Evolutionary conservation across 2,329 filamentous ascomycete genomes (phyloP).

Genomic region (Catunica adiposa): DNA sequence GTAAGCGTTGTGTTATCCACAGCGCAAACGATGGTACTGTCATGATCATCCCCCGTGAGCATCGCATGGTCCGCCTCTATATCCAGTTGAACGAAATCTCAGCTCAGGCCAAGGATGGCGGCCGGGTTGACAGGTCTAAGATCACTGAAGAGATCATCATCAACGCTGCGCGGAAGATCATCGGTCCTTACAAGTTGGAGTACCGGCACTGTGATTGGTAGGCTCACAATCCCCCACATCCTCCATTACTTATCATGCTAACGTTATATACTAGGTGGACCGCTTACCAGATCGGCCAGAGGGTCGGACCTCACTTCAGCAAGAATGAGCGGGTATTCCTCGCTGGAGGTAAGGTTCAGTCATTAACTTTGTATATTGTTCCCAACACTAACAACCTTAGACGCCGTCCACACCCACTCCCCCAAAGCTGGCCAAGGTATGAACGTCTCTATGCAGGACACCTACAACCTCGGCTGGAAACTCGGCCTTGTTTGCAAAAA

Average conservation of each 20-base stretch:
- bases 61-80: constrained; percentile 50
- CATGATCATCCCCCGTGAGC: constrained; percentile 53
- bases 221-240: constrained; percentile 21
- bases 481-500: constrained; percentile 26
- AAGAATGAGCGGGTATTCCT: constrained; percentile 43
- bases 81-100: constrained; percentile 38
- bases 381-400: constrained; percentile 11
- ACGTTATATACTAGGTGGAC: constrained; percentile 33
- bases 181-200: constrained; percentile 48
- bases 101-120: constrained; percentile 25
- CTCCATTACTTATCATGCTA: constrained; percentile 15
- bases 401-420: constrained; percentile 30
- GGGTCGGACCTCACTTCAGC: constrained; percentile 39
- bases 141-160: constrained; percentile 48
- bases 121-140: constrained; percentile 38
- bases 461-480: constrained; percentile 37
- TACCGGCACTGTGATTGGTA: constrained; percentile 46
- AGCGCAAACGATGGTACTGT: constrained; percentile 37
- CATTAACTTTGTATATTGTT: constrained; percentile 20
- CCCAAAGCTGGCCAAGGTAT: constrained; percentile 49
- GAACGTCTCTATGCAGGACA: constrained; percentile 51
- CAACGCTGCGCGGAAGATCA: constrained; percentile 41
- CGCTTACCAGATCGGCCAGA: constrained; percentile 48
- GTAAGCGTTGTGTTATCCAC: constrained; percentile 38
- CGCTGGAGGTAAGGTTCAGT: constrained; percentile 37